Evolutionary conservation across 352 stramenopile genomes (phyloP).

Genomic region (Pythium dissotocum): DNA sequence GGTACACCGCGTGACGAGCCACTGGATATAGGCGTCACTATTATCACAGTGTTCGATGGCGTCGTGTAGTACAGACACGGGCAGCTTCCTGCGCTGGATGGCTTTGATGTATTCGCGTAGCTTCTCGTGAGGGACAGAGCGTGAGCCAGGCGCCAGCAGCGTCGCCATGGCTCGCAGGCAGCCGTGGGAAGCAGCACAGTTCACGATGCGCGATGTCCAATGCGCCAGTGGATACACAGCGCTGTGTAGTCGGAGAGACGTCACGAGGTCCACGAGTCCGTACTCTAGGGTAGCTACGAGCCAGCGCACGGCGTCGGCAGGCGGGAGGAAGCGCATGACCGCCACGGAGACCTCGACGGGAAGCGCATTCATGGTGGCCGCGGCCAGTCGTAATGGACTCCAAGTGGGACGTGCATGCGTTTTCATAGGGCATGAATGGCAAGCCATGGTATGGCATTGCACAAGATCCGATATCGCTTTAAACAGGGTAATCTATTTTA

Average conservation of each 20-base stretch:
- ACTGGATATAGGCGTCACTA: constrained; percentile 5
- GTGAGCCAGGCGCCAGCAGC: background rate
- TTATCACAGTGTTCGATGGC: background rate
- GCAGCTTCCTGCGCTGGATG: background rate
- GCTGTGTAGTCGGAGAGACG: background rate
- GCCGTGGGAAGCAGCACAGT: background rate
- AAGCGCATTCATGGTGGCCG: constrained; percentile 5
- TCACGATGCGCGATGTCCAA: background rate
- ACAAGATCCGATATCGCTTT: too few relatives aligned
- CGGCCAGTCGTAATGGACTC: too few relatives aligned
- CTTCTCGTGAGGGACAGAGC: background rate
- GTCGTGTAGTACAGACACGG: constrained; percentile 5
- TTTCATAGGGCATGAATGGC: too few relatives aligned
- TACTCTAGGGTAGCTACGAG: constrained; percentile 2
- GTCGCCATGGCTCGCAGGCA: constrained; percentile 2
- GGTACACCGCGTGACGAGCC: background rate
- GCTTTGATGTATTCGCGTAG: background rate
- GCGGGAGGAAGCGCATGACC: constrained; percentile 4
- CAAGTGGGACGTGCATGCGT: too few relatives aligned
- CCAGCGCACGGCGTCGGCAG: background rate
- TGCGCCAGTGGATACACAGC: constrained; percentile 9
- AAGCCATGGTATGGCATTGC: too few relatives aligned
- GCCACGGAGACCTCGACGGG: background rate
- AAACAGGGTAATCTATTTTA: too few relatives aligned
- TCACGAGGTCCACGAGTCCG: background rate